Conservation (phyloP, 306 rosid species). For the Glycine latifolia region DNA sequence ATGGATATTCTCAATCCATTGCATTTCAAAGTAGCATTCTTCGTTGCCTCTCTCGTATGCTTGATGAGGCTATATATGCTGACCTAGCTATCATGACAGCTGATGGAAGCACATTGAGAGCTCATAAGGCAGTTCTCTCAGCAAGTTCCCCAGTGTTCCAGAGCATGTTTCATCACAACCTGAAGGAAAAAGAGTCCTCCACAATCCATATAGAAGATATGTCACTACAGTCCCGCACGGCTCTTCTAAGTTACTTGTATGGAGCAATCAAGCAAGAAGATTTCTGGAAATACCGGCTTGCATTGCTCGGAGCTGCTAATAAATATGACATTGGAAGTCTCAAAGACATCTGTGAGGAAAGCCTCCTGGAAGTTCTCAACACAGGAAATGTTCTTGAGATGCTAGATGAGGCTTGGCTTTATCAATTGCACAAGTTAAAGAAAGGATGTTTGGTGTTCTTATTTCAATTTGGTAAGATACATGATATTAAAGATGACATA, state of each 20-base stretch:
- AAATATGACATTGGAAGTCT: constrained; percentile 72
- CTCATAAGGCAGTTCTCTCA: constrained; percentile 87
- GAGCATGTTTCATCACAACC: constrained; percentile 88
- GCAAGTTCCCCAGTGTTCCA: constrained; percentile 89
- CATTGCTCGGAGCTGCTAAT: constrained; percentile 81
- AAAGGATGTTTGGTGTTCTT: constrained; percentile 82
- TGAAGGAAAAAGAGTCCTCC: constrained; percentile 82
- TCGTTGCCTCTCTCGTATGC: constrained; percentile 80
- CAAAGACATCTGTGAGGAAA: constrained; percentile 84
- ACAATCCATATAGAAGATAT: constrained; percentile 78
- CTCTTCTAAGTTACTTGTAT: constrained; percentile 74
- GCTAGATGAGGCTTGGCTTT: constrained; percentile 80
- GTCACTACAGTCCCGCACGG: constrained; percentile 70
- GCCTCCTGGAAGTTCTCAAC: constrained; percentile 86
- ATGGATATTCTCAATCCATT: constrained; percentile 59
- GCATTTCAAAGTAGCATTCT: constrained; percentile 66
- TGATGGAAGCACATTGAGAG: constrained; percentile 65
- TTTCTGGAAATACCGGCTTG: constrained; percentile 82
- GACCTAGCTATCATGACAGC: constrained; percentile 74
- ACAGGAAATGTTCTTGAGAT: constrained; percentile 78
- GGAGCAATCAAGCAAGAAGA: constrained; percentile 81
- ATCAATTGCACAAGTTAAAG: constrained; percentile 77
- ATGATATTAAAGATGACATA: constrained; percentile 74
- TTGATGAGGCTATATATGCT: constrained; percentile 73
- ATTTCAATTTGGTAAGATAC: constrained; percentile 84